Evolutionary conservation across 208 protist genomes (phyloP).

Genomic region (Wallacemonas sp.): DNA sequence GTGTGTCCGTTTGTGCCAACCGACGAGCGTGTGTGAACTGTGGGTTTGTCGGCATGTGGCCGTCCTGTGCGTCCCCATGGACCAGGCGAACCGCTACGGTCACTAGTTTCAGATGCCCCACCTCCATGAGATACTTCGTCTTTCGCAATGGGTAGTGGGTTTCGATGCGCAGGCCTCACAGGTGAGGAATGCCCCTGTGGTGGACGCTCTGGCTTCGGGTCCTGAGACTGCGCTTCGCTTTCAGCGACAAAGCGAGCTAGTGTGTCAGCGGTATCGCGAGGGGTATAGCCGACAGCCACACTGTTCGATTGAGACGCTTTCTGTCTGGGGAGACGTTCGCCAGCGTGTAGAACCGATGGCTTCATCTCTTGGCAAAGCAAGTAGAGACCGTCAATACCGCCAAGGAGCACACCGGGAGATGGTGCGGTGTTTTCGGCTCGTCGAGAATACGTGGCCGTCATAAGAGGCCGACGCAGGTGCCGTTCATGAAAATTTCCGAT

Average conservation of each 20-base stretch:
- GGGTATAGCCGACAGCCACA: constrained; percentile 32
- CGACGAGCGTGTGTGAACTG: too few relatives aligned
- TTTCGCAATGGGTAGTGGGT: neutral
- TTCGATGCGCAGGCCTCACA: neutral
- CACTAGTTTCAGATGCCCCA: neutral
- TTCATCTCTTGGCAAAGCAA: constrained; percentile 22
- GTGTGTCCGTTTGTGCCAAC: too few relatives aligned
- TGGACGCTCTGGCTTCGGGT: neutral
- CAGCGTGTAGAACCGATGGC: constrained; percentile 6
- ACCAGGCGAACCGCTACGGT: too few relatives aligned
- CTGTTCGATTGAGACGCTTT: constrained; percentile 1
- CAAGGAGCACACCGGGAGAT: constrained; percentile 21
- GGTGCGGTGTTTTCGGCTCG: neutral
- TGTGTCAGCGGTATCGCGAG: constrained; percentile 6
- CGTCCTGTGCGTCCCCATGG: too few relatives aligned
- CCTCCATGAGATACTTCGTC: neutral
- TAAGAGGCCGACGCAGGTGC: constrained; percentile 20
- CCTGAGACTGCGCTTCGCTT: neutral
- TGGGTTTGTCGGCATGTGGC: too few relatives aligned
- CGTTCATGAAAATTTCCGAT: constrained; percentile 28
- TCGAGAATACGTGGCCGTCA: constrained; percentile 4
- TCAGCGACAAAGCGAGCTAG: neutral
- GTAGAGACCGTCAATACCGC: constrained; percentile 24
- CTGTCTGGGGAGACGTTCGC: constrained; percentile 10
- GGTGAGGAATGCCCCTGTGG: neutral